These are phyloP conservation scores for Amanita muscaria DNA, from an alignment of 768 basidiomycete genomes.

Conservation along the genomic window DNA sequence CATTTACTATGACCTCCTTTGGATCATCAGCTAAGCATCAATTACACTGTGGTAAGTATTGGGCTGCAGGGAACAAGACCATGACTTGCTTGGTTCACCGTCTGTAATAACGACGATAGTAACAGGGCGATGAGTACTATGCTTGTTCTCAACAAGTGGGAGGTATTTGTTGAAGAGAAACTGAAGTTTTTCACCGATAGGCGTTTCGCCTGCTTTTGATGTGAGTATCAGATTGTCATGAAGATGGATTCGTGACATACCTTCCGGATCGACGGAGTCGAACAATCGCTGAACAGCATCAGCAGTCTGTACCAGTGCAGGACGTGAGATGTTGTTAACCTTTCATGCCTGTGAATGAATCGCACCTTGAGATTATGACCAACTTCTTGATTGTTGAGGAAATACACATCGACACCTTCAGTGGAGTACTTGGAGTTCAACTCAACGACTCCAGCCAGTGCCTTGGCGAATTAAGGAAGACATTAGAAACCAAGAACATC, in stretches of 20 bases:
- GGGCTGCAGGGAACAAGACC: background rate
- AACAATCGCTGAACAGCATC: constrained; percentile 10
- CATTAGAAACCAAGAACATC: background rate
- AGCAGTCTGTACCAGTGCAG: constrained; percentile 9
- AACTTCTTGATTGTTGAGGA: constrained; percentile 35
- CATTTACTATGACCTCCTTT: constrained; percentile 34
- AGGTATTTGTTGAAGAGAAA: constrained; percentile 13
- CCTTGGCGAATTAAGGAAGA: background rate
- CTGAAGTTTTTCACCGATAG: constrained; percentile 12
- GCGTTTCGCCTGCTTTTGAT: constrained; percentile 11
- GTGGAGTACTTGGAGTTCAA: constrained; percentile 12
- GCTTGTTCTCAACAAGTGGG: constrained; percentile 12
- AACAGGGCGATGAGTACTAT: constrained; percentile 23
- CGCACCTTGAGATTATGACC: constrained; percentile 3
- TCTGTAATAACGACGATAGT: constrained; percentile 59
- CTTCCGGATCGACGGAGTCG: constrained; percentile 10
- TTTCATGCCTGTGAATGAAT: background rate
- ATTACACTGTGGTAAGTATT: background rate
- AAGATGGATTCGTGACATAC: background rate
- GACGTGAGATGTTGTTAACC: background rate
- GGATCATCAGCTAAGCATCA: constrained; percentile 41
- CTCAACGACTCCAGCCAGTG: constrained; percentile 10
- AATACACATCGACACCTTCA: constrained; percentile 57
- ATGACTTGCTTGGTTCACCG: constrained; percentile 45
- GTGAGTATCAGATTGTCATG: background rate